Percentiles rank a stretch among this genome's conserved stretches.
Evolutionary conservation across 768 basidiomycete species (phyloP).

Genomic region (Xerocomellus chrysenteron): DNA sequence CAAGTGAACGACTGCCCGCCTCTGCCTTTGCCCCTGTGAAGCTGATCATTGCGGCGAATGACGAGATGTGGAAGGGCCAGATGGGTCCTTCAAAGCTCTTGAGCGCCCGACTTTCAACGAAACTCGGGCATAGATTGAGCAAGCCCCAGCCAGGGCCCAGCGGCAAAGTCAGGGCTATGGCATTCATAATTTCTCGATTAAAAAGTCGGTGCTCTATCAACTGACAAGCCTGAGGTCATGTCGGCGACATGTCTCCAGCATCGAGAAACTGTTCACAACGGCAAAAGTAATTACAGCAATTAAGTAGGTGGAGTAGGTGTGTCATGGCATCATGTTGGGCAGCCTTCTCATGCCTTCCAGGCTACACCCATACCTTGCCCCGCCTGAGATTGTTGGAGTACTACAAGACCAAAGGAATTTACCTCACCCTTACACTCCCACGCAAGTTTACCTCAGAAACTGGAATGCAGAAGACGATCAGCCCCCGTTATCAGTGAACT

Average conservation of each 20-base stretch:
- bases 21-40: neutral
- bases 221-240: neutral
- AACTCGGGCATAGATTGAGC: slow-evolving; percentile 11
- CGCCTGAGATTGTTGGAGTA: slow-evolving; percentile 47
- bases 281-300: slow-evolving; percentile 59
- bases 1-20: neutral
- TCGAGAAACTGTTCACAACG: slow-evolving; percentile 40
- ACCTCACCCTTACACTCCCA: slow-evolving; percentile 66
- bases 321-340: neutral
- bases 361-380: slow-evolving; percentile 65
- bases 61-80: neutral
- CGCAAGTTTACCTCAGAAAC: slow-evolving; percentile 21
- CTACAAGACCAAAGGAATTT: slow-evolving; percentile 62
- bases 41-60: neutral
- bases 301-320: slow-evolving; percentile 57
- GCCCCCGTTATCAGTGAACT: slow-evolving; percentile 24
- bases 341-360: slow-evolving; percentile 25
- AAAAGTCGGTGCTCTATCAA: slow-evolving; percentile 11
- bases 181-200: slow-evolving; percentile 43
- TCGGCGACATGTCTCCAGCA: neutral
- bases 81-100: neutral
- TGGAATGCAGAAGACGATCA: neutral
- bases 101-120: slow-evolving; percentile 1
- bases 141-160: neutral
- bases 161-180: slow-evolving; percentile 35